Conservation (phyloP, 2,329 filamentous ascomycete genomes). For the Cercospora brassicicola region DNA sequence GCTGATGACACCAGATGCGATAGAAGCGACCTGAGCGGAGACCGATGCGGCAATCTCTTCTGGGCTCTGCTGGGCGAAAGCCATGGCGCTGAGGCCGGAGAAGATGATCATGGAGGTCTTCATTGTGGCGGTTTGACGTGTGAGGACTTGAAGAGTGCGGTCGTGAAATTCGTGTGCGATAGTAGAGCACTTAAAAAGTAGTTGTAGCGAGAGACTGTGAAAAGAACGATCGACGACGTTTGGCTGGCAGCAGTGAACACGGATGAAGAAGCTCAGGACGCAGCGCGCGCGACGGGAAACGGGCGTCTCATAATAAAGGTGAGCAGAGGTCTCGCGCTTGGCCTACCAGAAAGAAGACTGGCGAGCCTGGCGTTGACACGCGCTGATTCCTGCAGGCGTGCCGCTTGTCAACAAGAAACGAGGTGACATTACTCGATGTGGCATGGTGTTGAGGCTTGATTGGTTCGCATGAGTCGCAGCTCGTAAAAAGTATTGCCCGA, state of each 20-base stretch:
- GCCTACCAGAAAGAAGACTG: not conserved
- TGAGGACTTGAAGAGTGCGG: not conserved
- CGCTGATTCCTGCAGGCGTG: not conserved
- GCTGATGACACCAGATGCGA: slow-evolving; percentile 16
- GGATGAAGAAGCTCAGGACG: not conserved
- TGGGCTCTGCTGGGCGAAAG: slow-evolving; percentile 21
- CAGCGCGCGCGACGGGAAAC: not conserved
- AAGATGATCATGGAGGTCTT: slow-evolving; percentile 28
- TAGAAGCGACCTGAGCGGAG: slow-evolving; percentile 15
- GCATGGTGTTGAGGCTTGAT: slow-evolving; percentile 7
- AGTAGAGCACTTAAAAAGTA: not conserved
- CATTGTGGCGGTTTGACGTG: slow-evolving; percentile 21
- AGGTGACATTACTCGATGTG: slow-evolving; percentile 12
- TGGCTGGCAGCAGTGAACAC: not conserved
- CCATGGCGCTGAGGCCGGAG: slow-evolving; percentile 28
- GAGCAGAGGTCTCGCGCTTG: not conserved
- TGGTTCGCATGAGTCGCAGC: slow-evolving; percentile 1
- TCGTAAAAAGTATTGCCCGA: slow-evolving; percentile 15
- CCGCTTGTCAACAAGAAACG: slow-evolving; percentile 9
- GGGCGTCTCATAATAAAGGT: not conserved
- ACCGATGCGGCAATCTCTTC: slow-evolving; percentile 17
- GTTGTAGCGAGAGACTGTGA: not conserved
- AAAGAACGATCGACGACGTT: not conserved
- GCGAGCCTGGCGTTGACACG: slow-evolving; percentile 1
- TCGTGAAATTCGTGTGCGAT: not conserved